These are phyloP conservation scores for Globisporangium cylindrosporum DNA, from an alignment of 352 stramenopile genomes.

Conservation along the genomic window DNA sequence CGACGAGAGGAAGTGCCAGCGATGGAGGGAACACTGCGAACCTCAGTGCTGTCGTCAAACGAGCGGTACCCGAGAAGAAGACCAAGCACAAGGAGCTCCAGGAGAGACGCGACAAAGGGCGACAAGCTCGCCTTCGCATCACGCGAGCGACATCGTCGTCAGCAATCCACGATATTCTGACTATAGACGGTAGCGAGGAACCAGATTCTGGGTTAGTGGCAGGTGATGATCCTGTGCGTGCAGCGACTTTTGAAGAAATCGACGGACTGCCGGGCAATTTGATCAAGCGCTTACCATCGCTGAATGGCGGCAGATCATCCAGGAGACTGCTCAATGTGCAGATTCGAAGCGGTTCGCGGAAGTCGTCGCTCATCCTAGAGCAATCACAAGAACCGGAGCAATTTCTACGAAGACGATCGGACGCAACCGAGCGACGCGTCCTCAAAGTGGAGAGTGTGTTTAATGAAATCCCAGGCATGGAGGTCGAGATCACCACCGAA, in stretches of 20 bases:
- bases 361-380: constrained; percentile 8
- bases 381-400: constrained; percentile 41
- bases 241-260: constrained; percentile 12
- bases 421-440: constrained; percentile 30
- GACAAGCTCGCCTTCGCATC: constrained; percentile 43
- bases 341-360: neutral
- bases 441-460: constrained; percentile 38
- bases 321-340: neutral
- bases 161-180: constrained; percentile 1
- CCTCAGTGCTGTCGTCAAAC: constrained; percentile 1
- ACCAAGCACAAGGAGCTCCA: constrained; percentile 60
- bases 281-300: constrained; percentile 8
- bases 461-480: constrained; percentile 42
- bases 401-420: constrained; percentile 45
- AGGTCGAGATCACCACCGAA: constrained; percentile 55
- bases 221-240: neutral
- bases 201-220: neutral
- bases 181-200: neutral
- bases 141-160: constrained; percentile 14
- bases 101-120: constrained; percentile 49
- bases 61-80: constrained; percentile 53
- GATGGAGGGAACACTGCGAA: neutral
- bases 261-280: neutral
- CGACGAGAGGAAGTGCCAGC: neutral
- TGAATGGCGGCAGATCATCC: constrained; percentile 2